These are phyloP conservation scores for Citrus glauca DNA, from an alignment of 345 rosid species.

Conservation along the genomic window DNA sequence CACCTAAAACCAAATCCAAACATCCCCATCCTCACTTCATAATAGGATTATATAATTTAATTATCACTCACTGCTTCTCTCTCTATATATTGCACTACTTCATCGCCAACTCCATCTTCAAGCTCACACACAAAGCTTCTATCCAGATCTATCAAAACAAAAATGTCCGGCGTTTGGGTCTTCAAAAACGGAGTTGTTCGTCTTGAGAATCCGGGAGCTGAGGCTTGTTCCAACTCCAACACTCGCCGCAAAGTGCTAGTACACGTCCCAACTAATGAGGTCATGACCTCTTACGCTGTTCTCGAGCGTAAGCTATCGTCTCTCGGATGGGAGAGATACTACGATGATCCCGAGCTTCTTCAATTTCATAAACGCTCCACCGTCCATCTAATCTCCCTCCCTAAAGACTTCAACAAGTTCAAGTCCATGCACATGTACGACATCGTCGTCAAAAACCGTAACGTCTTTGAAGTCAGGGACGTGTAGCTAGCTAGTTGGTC, in stretches of 20 bases:
- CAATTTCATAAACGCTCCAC: slow-evolving; percentile 72
- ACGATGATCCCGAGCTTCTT: slow-evolving; percentile 58
- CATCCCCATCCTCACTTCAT: slow-evolving; percentile 10
- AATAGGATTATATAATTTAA: not conserved
- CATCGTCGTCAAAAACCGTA: slow-evolving; percentile 74
- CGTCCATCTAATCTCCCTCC: slow-evolving; percentile 69
- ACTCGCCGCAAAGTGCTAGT: slow-evolving; percentile 43
- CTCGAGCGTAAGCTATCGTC: slow-evolving; percentile 51
- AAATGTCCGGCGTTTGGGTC: slow-evolving; percentile 85
- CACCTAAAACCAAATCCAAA: slow-evolving; percentile 20
- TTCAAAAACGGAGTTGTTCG: slow-evolving; percentile 68
- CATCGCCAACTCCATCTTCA: not conserved
- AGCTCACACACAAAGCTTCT: not conserved
- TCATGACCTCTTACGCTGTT: slow-evolving; percentile 52
- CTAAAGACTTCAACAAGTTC: slow-evolving; percentile 62
- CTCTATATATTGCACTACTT: not conserved
- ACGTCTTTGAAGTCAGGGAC: slow-evolving; percentile 64
- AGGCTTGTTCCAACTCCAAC: slow-evolving; percentile 24
- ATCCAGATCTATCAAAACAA: not conserved
- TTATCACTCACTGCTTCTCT: not conserved
- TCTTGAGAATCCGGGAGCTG: slow-evolving; percentile 47
- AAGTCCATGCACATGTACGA: slow-evolving; percentile 80
- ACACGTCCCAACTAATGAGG: slow-evolving; percentile 55
- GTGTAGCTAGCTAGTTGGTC: not conserved
- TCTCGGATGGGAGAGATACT: slow-evolving; percentile 87